Evolutionary conservation across 148 eudicot genomes (phyloP).

Genomic region (Gaultheria prostrata): DNA sequence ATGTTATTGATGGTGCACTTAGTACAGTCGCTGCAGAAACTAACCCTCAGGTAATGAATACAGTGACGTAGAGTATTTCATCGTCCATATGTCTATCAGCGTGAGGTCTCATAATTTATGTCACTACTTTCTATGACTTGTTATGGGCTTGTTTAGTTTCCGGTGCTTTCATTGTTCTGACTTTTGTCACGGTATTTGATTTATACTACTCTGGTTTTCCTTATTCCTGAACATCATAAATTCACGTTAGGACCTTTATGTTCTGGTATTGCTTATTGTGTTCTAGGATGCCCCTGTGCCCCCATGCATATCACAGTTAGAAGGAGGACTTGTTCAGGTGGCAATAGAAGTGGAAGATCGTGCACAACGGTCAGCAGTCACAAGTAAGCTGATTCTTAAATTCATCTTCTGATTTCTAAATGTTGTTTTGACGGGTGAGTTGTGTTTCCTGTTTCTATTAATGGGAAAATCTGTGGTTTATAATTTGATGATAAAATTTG

Average conservation of each 20-base stretch:
- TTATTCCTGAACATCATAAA: background rate
- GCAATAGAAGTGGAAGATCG: constrained; percentile 99
- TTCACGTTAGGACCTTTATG: constrained; percentile 5
- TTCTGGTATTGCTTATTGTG: constrained; percentile 16
- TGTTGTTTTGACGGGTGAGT: background rate
- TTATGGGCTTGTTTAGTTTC: background rate
- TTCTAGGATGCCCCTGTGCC: constrained; percentile 98
- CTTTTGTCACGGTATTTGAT: background rate
- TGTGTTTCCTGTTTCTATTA: background rate
- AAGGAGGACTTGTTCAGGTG: constrained; percentile 97
- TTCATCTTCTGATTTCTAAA: background rate
- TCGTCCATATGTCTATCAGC: background rate
- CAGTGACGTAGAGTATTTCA: background rate
- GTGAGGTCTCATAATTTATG: background rate
- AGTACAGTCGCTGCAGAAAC: constrained; percentile 98
- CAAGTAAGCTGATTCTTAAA: constrained; percentile 44
- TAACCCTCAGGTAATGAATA: constrained; percentile 70
- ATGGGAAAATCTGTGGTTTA: too few species aligned
- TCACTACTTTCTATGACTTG: background rate
- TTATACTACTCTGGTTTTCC: background rate
- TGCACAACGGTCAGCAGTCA: constrained; percentile 88
- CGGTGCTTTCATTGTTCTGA: background rate
- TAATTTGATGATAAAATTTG: background rate
- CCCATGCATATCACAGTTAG: constrained; percentile 94
- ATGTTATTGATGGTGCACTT: constrained; percentile 85